These are phyloP conservation scores for Gentiana straminea DNA, from an alignment of 257 asterid genomes.

Conservation along the genomic window DNA sequence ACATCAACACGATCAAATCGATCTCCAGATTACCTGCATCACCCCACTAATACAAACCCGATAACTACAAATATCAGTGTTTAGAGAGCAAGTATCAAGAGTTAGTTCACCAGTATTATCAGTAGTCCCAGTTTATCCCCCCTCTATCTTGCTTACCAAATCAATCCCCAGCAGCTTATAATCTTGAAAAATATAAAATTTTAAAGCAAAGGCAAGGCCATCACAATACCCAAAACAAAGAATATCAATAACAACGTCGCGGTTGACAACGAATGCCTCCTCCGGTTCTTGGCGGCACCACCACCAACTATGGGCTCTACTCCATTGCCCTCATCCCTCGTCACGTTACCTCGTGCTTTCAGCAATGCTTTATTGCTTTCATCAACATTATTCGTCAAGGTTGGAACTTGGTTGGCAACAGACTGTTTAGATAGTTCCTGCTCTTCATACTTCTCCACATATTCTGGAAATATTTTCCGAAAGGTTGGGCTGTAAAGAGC, in stretches of 20 bases:
- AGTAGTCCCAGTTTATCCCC: no score
- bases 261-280: slow-evolving; percentile 50
- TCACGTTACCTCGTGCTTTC: slow-evolving; percentile 31
- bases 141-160: no score
- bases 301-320: slow-evolving; percentile 31
- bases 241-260: slow-evolving; percentile 62
- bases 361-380: slow-evolving; percentile 11
- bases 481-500: slow-evolving; percentile 46
- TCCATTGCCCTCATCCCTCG: slow-evolving; percentile 25
- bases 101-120: no score
- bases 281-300: slow-evolving; percentile 22
- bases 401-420: slow-evolving; percentile 1
- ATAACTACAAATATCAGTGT: no score
- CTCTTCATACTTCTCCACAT: slow-evolving; percentile 8
- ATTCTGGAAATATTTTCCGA: slow-evolving; percentile 12
- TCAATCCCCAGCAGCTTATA: no score
- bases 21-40: no score
- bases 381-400: not conserved
- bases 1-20: no score
- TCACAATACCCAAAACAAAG: slow-evolving; percentile 51
- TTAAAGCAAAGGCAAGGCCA: slow-evolving; percentile 93
- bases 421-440: slow-evolving; percentile 4
- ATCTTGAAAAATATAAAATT: slow-evolving; percentile 15
- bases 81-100: no score
- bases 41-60: no score